Percentiles rank a stretch among this genome's conserved stretches.
Evolutionary conservation across 2,329 filamentous ascomycete species (phyloP).

Genomic region (Sporothrix pallida): DNA sequence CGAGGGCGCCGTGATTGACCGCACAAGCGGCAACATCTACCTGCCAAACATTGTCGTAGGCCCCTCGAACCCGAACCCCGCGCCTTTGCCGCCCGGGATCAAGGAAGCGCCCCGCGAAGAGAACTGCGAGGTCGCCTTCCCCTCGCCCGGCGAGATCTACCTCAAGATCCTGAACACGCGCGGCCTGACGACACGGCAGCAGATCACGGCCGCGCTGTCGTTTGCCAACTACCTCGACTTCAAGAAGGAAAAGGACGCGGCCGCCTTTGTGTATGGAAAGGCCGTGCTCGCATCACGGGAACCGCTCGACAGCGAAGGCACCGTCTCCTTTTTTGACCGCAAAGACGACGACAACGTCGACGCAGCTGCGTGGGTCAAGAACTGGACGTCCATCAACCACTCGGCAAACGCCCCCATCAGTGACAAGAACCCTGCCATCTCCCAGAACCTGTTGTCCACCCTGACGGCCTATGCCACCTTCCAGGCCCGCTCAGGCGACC

Average conservation of each 20-base stretch:
- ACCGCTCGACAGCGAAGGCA: not conserved
- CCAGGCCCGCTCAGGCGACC: constrained; percentile 71
- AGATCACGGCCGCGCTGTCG: constrained; percentile 78
- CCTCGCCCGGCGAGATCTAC: constrained; percentile 77
- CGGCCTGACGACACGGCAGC: constrained; percentile 79
- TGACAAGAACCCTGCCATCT: constrained; percentile 48
- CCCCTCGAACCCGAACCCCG: constrained; percentile 81
- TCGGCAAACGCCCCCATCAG: constrained; percentile 53
- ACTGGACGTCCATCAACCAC: constrained; percentile 34
- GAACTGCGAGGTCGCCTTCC: constrained; percentile 73
- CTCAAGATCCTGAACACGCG: constrained; percentile 79
- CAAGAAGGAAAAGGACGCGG: constrained; percentile 56
- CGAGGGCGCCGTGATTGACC: constrained; percentile 78
- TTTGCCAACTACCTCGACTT: constrained; percentile 87
- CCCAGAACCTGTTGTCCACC: constrained; percentile 73
- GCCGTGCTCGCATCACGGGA: constrained; percentile 33
- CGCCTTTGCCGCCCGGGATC: constrained; percentile 70
- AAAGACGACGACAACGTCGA: not conserved
- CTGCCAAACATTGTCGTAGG: constrained; percentile 76
- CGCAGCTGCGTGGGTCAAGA: constrained; percentile 28
- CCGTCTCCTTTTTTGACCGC: constrained; percentile 25
- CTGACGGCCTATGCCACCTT: constrained; percentile 81
- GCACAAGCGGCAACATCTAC: constrained; percentile 68
- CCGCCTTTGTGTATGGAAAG: constrained; percentile 33
- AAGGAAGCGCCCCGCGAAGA: constrained; percentile 72